phyloP scores from a whole-genome alignment of 148 eudicot species.

The Oxyria digyna region DNA sequence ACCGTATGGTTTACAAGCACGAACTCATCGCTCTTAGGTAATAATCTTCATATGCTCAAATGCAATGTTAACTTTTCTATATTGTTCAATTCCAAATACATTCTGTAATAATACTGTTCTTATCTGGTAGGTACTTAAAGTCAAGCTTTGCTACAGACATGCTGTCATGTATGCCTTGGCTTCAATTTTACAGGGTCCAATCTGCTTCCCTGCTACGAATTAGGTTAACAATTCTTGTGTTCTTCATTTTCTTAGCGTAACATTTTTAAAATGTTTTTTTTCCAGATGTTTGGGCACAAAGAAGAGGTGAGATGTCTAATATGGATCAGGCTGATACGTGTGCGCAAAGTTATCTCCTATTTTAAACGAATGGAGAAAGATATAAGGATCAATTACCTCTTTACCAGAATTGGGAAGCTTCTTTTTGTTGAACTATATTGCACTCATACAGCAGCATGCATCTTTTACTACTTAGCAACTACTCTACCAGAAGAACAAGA shows the following conservation, averaged over 20 bases:
- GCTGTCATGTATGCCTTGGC: conserved; percentile 91
- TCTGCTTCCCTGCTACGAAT: background rate
- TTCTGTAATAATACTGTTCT: background rate
- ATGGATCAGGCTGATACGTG: conserved; percentile 70
- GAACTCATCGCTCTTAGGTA: conserved; percentile 62
- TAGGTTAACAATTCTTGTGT: too few relatives aligned
- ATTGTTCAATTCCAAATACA: background rate
- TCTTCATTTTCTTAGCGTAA: too few relatives aligned
- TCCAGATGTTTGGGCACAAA: conserved; percentile 45
- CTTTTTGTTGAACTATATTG: conserved; percentile 76
- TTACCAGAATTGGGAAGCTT: conserved; percentile 74
- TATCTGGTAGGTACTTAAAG: conserved; percentile 64
- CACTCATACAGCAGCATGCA: conserved; percentile 95
- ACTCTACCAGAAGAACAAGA: conserved; percentile 62
- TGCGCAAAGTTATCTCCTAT: conserved; percentile 41
- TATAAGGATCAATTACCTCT: conserved; percentile 65
- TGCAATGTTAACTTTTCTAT: background rate
- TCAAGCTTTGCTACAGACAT: conserved; percentile 62
- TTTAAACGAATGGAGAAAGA: conserved; percentile 75
- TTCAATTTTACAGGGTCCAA: conserved; percentile 63
- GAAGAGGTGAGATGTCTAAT: conserved; percentile 71
- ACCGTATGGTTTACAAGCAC: conserved; percentile 51
- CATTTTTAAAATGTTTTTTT: conserved; percentile 2
- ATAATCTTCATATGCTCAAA: background rate
- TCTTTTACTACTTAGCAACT: conserved; percentile 84